A percentile compares a stretch with the other conserved stretches of the same genome.
These are phyloP conservation scores for Lipomyces oligophaga DNA, from an alignment of 805 yeast species.

Conservation along the genomic window DNA sequence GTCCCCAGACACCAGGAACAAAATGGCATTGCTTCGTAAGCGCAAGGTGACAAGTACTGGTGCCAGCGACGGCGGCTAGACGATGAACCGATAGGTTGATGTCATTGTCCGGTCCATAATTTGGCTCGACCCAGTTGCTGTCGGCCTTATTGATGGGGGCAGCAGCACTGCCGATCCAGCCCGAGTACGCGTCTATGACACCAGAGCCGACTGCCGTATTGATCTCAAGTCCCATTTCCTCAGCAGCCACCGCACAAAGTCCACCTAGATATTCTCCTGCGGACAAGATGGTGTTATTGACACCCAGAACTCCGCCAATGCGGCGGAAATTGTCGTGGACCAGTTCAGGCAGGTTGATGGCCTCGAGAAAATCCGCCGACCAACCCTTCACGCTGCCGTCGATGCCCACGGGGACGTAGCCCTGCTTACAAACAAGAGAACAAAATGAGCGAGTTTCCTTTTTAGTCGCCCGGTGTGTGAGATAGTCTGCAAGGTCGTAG, in stretches of 20 bases:
- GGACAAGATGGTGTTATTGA: conserved; percentile 66
- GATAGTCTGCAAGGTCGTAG: conserved; percentile 86
- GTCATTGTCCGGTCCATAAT: conserved; percentile 39
- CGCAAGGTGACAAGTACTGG: conserved; percentile 94
- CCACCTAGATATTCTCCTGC: conserved; percentile 91
- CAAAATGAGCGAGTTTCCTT: conserved; percentile 82
- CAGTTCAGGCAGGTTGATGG: conserved; percentile 72
- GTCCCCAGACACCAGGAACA: conserved; percentile 98
- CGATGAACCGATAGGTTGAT: conserved; percentile 62
- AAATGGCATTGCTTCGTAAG: conserved; percentile 79
- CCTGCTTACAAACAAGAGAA: conserved; percentile 93
- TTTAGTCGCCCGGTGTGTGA: conserved; percentile 88
- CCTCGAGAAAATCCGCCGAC: conserved; percentile 71
- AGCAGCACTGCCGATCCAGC: conserved; percentile 98
- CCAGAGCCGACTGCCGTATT: conserved; percentile 87
- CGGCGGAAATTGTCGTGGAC: conserved; percentile 69
- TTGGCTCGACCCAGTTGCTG: conserved; percentile 33
- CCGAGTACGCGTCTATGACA: conserved; percentile 97
- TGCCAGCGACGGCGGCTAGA: conserved; percentile 97
- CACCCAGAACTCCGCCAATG: conserved; percentile 78
- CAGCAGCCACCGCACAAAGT: conserved; percentile 63
- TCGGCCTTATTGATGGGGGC: conserved; percentile 73
- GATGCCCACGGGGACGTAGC: conserved; percentile 87
- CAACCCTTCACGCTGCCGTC: conserved; percentile 85
- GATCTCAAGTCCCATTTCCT: conserved; percentile 75